These are phyloP conservation scores for Ephemerocybe angulata DNA, from an alignment of 768 basidiomycete genomes.

Conservation along the genomic window DNA sequence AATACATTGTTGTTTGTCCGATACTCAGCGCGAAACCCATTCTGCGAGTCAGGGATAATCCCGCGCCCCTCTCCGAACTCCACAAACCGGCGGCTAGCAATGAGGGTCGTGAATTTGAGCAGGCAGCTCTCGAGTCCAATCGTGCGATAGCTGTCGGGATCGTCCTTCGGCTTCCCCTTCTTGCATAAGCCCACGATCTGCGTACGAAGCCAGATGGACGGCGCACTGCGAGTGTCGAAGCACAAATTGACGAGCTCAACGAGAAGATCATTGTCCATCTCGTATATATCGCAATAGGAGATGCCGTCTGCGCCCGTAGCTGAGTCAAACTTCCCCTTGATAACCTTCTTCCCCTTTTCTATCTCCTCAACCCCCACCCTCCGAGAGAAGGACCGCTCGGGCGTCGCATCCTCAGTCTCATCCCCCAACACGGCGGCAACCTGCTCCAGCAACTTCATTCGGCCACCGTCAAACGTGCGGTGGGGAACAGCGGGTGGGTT, in stretches of 20 bases:
- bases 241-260: conserved; percentile 13
- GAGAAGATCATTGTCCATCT: conserved; percentile 11
- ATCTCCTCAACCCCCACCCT: background rate
- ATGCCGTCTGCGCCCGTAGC: conserved; percentile 2
- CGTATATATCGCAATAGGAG: background rate
- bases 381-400: background rate
- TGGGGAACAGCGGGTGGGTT: background rate
- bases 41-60: no score
- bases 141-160: no score
- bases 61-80: no score
- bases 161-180: no score
- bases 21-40: no score
- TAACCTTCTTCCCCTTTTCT: background rate
- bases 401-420: background rate
- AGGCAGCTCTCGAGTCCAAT: no score
- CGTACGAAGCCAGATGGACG: conserved; percentile 14
- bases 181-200: no score
- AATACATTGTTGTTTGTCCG: no score
- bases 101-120: no score
- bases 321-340: background rate
- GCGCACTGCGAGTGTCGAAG: conserved; percentile 4
- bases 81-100: no score
- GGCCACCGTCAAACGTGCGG: background rate
- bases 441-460: background rate
- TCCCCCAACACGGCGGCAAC: background rate